Conservation (phyloP, 106 monocot genomes). For the Dioscorea dumetorum region DNA sequence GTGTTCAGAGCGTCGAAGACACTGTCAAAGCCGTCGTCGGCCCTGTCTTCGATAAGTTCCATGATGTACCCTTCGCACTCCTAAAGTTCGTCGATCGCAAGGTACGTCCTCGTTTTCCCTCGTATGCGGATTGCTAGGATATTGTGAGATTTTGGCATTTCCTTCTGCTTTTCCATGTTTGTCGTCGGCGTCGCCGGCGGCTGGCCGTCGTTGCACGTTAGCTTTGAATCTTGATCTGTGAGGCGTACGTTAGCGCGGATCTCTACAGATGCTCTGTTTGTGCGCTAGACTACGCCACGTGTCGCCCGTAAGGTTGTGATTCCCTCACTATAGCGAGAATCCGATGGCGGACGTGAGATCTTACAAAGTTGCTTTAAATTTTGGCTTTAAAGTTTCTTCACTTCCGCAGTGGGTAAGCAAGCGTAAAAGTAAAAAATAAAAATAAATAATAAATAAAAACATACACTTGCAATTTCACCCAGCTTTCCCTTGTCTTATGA, state of each 20-base stretch:
- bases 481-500: too few relatives aligned
- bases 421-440: too few relatives aligned
- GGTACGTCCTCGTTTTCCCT: conserved; percentile 8
- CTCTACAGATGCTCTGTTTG: too few relatives aligned
- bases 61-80: conserved; percentile 28
- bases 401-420: too few relatives aligned
- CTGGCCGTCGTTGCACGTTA: too few relatives aligned
- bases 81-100: conserved; percentile 53
- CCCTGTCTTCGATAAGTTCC: conserved; percentile 43
- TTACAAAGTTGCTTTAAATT: background rate
- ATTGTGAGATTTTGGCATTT: too few relatives aligned
- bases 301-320: too few relatives aligned
- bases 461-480: too few relatives aligned
- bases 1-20: conserved; percentile 42
- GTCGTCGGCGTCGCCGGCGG: background rate
- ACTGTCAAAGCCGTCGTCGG: conserved; percentile 36
- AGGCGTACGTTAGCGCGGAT: background rate
- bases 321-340: background rate
- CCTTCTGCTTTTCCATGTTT: background rate
- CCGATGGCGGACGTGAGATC: background rate
- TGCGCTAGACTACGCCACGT: too few relatives aligned
- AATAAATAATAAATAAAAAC: too few relatives aligned
- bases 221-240: background rate
- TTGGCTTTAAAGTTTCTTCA: background rate
- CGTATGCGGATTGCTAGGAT: background rate